phyloP scores from a whole-genome alignment of 768 basidiomycete species.

The Rhizopogon rudus region DNA sequence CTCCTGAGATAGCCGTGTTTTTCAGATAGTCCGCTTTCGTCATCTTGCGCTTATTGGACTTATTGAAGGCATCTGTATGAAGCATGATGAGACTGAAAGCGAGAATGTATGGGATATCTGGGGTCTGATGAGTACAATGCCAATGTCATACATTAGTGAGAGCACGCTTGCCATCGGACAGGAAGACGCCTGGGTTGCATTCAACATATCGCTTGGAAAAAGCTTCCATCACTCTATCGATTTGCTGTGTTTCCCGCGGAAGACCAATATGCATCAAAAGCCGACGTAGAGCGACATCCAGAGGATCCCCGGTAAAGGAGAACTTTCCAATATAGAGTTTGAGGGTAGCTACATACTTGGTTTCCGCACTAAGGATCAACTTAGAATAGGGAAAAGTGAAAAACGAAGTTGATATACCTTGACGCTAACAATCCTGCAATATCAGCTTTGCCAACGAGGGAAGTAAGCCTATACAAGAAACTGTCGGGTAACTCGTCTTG shows the following conservation, averaged over 20 bases:
- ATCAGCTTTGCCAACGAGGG: slow-evolving; percentile 70
- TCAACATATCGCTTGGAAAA: slow-evolving; percentile 82
- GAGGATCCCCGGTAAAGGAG: slow-evolving; percentile 71
- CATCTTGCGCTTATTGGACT: slow-evolving; percentile 97
- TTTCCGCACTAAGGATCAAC: slow-evolving; percentile 50
- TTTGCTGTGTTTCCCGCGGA: slow-evolving; percentile 96
- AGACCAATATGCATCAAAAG: slow-evolving; percentile 89
- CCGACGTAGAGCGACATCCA: slow-evolving; percentile 88
- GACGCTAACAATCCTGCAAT: slow-evolving; percentile 77
- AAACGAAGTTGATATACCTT: slow-evolving; percentile 43
- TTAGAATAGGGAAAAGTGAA: slow-evolving; percentile 6
- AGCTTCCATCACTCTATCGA: slow-evolving; percentile 94
- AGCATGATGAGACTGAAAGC: slow-evolving; percentile 99
- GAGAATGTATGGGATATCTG: slow-evolving; percentile 92
- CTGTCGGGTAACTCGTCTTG: slow-evolving; percentile 63
- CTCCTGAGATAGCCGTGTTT: slow-evolving; percentile 86
- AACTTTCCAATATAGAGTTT: slow-evolving; percentile 70
- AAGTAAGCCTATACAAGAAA: slow-evolving; percentile 62
- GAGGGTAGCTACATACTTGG: slow-evolving; percentile 66
- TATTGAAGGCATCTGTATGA: slow-evolving; percentile 98
- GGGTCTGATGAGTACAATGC: neutral
- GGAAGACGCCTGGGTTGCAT: slow-evolving; percentile 81
- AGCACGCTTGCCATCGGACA: slow-evolving; percentile 56
- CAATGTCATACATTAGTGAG: neutral
- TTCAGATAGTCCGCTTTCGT: slow-evolving; percentile 89